Conservation (phyloP, 768 basidiomycete species). For the Boletus tylopilopsis region DNA sequence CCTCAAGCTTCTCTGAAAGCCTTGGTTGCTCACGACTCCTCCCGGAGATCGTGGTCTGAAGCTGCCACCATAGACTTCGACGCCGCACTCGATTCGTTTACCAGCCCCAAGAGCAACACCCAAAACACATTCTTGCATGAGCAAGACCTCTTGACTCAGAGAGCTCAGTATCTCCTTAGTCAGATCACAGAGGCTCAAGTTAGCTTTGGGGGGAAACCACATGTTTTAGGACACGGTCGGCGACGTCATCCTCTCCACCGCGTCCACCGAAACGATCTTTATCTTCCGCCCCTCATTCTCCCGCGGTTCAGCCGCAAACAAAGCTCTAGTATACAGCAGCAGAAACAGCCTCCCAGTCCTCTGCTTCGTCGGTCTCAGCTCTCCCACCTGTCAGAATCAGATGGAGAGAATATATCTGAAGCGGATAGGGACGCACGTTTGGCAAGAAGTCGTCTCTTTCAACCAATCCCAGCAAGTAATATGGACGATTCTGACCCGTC, state of each 20-base stretch:
- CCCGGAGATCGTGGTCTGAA: slow-evolving; percentile 60
- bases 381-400: slow-evolving; percentile 54
- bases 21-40: slow-evolving; percentile 41
- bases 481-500: slow-evolving; percentile 44
- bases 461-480: slow-evolving; percentile 19
- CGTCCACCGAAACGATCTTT: slow-evolving; percentile 48
- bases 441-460: slow-evolving; percentile 59
- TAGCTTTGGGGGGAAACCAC: background rate
- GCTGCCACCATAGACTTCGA: slow-evolving; percentile 53
- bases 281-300: slow-evolving; percentile 39
- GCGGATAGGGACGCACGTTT: slow-evolving; percentile 68
- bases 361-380: slow-evolving; percentile 20
- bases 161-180: slow-evolving; percentile 54
- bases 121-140: slow-evolving; percentile 66
- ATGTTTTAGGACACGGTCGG: background rate
- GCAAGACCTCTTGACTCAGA: slow-evolving; percentile 68
- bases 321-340: slow-evolving; percentile 1
- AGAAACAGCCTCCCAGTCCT: slow-evolving; percentile 7
- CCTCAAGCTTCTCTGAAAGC: slow-evolving; percentile 49
- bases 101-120: slow-evolving; percentile 50
- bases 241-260: slow-evolving; percentile 10
- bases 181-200: slow-evolving; percentile 20
- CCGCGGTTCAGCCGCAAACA: slow-evolving; percentile 20
- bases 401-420: slow-evolving; percentile 58
- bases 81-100: slow-evolving; percentile 64